Base-by-base conservation (phyloP, 805 yeast genomes). In the Scheffersomyces lignosus region DNA sequence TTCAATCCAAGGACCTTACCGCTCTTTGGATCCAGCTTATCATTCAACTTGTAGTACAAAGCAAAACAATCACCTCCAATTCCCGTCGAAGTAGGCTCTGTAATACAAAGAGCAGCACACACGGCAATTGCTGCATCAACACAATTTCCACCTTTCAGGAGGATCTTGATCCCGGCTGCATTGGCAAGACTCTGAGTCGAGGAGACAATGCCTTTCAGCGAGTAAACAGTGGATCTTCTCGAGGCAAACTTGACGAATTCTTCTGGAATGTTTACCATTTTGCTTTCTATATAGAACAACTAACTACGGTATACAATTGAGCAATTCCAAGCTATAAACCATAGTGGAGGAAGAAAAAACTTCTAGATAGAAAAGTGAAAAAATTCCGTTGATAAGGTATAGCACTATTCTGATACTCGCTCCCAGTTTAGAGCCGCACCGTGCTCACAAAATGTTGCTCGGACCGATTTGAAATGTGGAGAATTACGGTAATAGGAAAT, bases 131-230 rank as follows among this genome's bases (percentile, higher is more conserved):
- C 73, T 10, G 84, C 84, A 48, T 80, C 85, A 12, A 79, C 79
- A 43, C 81, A 76, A 54, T 86, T 86, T 4, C 95, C 93, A 3
- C 95, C 93, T 42, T 66, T 63, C 16, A 75, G 79, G 18, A 86
- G 69, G 24, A 85, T 75, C 52, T 73, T 72, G 22, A 82, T 56
- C 3, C 88, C 90, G 0, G 89, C 91, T 1, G 85, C 78, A 35
- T 79, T 78, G 23, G 93, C 95, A 33, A 82, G 59, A 3, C 91
- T 87, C 59, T 87, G 93, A 0, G 90, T 69, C 2, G 89, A 80
- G 1, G 87, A 74, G 2, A 83, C 88, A 33, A 86, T 78, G 2
- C 90, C 93, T 51, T 75, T 77, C 14, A 80, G 64, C 3, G 90
- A 82, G 55, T 82, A 81, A 4, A 84, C 91, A 0, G 81, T 81